phyloP scores from a whole-genome alignment of 2,329 filamentous ascomycete genomes.

The Stagonosporopsis cucurbitacearum region DNA sequence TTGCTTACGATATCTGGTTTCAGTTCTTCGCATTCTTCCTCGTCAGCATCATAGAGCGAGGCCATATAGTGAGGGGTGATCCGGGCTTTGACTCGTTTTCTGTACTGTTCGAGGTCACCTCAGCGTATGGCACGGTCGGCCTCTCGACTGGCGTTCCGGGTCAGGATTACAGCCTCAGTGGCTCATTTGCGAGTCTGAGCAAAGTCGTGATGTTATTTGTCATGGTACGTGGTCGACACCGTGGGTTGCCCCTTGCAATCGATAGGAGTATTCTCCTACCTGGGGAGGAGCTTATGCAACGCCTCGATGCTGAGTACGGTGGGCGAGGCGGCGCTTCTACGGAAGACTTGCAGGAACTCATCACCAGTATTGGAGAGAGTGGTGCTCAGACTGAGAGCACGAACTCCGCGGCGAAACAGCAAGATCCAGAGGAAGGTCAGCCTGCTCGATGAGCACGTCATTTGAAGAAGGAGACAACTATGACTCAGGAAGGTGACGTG shows the following conservation, averaged over 20 bases:
- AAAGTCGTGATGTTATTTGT: conserved; percentile 66
- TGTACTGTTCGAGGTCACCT: conserved; percentile 63
- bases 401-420: conserved; percentile 15
- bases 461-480: neutral
- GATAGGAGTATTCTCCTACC: conserved; percentile 42
- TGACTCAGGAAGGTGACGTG: neutral
- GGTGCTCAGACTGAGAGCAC: conserved; percentile 7
- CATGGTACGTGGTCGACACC: conserved; percentile 54
- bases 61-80: conserved; percentile 55
- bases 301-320: conserved; percentile 40
- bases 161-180: conserved; percentile 62
- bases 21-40: conserved; percentile 66
- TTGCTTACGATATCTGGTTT: conserved; percentile 72
- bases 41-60: conserved; percentile 66
- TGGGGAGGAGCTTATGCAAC: conserved; percentile 44
- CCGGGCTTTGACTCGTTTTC: conserved; percentile 40
- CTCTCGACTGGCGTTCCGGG: conserved; percentile 63
- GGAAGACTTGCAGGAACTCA: conserved; percentile 25
- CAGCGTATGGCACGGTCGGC: conserved; percentile 68
- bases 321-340: conserved; percentile 22
- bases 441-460: conserved; percentile 2
- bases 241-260: conserved; percentile 40
- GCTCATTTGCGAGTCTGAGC: conserved; percentile 61
- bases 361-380: conserved; percentile 25
- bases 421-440: conserved; percentile 16